Conservation (phyloP, 345 rosid genomes). For the Eucalyptus viminalis region DNA sequence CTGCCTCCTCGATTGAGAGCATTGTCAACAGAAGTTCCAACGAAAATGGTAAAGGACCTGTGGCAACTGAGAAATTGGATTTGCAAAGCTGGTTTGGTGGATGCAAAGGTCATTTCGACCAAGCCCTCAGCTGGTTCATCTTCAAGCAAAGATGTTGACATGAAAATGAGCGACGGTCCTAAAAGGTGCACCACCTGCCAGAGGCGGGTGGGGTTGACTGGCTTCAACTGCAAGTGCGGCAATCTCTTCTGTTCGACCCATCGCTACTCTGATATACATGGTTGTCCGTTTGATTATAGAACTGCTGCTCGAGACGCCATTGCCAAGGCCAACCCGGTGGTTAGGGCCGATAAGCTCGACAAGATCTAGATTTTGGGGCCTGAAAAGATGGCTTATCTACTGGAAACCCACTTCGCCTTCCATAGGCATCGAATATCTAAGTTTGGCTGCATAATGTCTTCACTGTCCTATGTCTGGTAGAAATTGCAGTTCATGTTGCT, state of each 20-base stretch:
- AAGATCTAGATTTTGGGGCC: constrained; percentile 22
- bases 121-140: not conserved
- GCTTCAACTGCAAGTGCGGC: constrained; percentile 61
- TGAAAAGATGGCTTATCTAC: not conserved
- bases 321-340: constrained; percentile 50
- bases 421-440: not conserved
- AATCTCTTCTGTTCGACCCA: constrained; percentile 49
- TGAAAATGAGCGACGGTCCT: constrained; percentile 27
- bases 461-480: not conserved
- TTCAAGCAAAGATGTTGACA: not conserved
- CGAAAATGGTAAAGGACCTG: constrained; percentile 6
- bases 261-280: constrained; percentile 65
- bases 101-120: not conserved
- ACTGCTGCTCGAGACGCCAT: constrained; percentile 42
- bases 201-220: constrained; percentile 57
- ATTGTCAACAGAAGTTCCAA: constrained; percentile 16
- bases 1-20: constrained; percentile 28
- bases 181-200: constrained; percentile 37
- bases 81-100: constrained; percentile 7
- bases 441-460: not conserved
- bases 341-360: constrained; percentile 52
- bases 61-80: not conserved
- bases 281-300: constrained; percentile 52
- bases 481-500: not conserved
- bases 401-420: not conserved